phyloP scores from a whole-genome alignment of 1,284 basidiomycete genomes.

The Cutaneotrichosporon cavernicola region DNA sequence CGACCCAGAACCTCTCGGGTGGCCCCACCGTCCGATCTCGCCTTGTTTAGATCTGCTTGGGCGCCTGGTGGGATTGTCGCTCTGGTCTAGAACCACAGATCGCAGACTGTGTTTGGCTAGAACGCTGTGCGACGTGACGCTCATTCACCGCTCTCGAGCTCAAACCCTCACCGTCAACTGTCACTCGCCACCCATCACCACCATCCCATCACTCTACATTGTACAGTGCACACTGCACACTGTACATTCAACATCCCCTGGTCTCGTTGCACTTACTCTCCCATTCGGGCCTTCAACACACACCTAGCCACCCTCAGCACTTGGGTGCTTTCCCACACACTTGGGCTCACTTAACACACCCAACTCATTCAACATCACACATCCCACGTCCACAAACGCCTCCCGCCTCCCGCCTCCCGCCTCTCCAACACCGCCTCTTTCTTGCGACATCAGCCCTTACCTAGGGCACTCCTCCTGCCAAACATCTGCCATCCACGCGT shows the following conservation, averaged over 20 bases:
- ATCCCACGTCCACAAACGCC: background rate
- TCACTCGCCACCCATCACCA: background rate
- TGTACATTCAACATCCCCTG: background rate
- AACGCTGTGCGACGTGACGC: no score
- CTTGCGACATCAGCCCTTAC: background rate
- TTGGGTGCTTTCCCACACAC: background rate
- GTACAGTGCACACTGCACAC: background rate
- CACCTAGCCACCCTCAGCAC: background rate
- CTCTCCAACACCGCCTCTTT: background rate
- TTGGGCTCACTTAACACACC: background rate
- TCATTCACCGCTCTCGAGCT: background rate
- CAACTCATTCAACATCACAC: background rate
- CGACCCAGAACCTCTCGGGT: background rate
- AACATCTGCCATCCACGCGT: background rate
- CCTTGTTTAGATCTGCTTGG: background rate
- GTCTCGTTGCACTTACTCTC: background rate
- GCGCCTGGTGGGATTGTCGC: background rate
- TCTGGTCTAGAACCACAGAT: background rate
- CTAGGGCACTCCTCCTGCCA: background rate
- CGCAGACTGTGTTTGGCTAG: no score
- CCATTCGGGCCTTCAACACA: background rate
- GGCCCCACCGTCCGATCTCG: background rate
- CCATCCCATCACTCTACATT: background rate
- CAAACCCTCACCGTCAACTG: background rate
- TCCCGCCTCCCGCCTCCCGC: background rate